Percentiles rank a stretch among this genome's conserved stretches.
Evolutionary conservation across 2,329 filamentous ascomycete species (phyloP).

Genomic region (Alternaria panax): DNA sequence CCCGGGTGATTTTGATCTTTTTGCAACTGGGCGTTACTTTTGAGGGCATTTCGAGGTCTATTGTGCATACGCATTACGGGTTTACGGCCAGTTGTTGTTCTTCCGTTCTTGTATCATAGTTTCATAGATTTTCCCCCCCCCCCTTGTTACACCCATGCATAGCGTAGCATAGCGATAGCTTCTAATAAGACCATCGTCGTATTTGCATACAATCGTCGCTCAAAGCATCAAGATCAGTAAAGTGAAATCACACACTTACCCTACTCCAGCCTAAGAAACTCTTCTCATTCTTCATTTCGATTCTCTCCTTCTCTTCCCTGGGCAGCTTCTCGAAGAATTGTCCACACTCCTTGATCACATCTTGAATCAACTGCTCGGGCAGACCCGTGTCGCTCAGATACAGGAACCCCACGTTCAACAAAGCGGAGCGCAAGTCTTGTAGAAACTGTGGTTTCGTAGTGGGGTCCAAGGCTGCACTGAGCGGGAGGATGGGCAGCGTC

Average conservation of each 20-base stretch:
- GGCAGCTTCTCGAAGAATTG: slow-evolving; percentile 78
- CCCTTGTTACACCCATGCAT: background rate
- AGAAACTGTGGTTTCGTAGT: slow-evolving; percentile 79
- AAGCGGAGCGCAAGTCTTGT: slow-evolving; percentile 71
- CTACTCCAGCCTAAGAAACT: slow-evolving; percentile 58
- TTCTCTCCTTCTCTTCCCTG: slow-evolving; percentile 72
- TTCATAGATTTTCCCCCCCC: background rate
- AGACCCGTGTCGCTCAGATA: slow-evolving; percentile 77
- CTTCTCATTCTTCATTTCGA: slow-evolving; percentile 60
- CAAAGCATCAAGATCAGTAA: background rate
- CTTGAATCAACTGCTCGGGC: slow-evolving; percentile 67
- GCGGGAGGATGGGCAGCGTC: slow-evolving; percentile 78
- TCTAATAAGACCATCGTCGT: slow-evolving; percentile 6
- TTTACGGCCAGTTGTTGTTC: slow-evolving; percentile 5
- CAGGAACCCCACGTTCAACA: slow-evolving; percentile 87
- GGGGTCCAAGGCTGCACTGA: slow-evolving; percentile 69
- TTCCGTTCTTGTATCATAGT: slow-evolving; percentile 12
- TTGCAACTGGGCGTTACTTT: background rate
- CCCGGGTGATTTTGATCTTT: slow-evolving; percentile 7
- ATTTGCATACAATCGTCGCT: background rate
- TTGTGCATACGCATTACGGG: slow-evolving; percentile 2
- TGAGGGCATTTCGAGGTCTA: slow-evolving; percentile 3
- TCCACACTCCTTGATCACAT: slow-evolving; percentile 72
- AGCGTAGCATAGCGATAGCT: slow-evolving; percentile 13
- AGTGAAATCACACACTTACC: slow-evolving; percentile 44